Conservation (phyloP, 495 filamentous ascomycete species). For the Daldinia concentrica region DNA sequence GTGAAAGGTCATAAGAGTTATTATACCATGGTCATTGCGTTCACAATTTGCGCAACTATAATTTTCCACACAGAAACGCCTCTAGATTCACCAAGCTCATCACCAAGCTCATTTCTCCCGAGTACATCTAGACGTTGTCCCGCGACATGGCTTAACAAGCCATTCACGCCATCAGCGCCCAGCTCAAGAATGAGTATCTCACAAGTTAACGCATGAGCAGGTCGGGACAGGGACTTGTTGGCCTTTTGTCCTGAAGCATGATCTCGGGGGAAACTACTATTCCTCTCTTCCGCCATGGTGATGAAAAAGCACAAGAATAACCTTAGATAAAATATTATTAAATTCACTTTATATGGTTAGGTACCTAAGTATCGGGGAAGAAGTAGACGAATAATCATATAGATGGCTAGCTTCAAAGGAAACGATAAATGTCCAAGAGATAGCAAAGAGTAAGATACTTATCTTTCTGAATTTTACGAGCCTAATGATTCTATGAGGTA, state of each 20-base stretch:
- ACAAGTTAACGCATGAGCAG: constrained; percentile 70
- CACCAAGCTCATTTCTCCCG: constrained; percentile 70
- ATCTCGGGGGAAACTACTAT: background rate
- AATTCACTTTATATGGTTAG: too few species aligned
- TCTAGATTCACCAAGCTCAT: constrained; percentile 66
- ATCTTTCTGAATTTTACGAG: too few species aligned
- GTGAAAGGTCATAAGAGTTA: constrained; percentile 50
- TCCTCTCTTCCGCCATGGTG: constrained; percentile 11
- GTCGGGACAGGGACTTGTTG: constrained; percentile 63
- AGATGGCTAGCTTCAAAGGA: too few species aligned
- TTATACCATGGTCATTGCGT: constrained; percentile 64
- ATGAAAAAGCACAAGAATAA: background rate
- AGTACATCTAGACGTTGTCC: constrained; percentile 62
- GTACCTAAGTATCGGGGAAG: too few species aligned
- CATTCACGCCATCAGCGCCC: constrained; percentile 66
- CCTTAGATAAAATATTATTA: background rate
- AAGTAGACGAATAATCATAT: too few species aligned
- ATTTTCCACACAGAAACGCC: constrained; percentile 75
- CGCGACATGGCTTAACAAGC: constrained; percentile 66
- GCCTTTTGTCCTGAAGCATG: constrained; percentile 65
- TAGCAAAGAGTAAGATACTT: too few species aligned
- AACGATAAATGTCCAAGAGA: too few species aligned
- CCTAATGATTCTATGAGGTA: too few species aligned
- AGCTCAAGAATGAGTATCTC: constrained; percentile 67
- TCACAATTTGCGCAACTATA: constrained; percentile 66